Percentiles rank a stretch among this genome's conserved stretches.
Conservation (phyloP, 306 rosid species). For the Citrullus colocynthis region DNA sequence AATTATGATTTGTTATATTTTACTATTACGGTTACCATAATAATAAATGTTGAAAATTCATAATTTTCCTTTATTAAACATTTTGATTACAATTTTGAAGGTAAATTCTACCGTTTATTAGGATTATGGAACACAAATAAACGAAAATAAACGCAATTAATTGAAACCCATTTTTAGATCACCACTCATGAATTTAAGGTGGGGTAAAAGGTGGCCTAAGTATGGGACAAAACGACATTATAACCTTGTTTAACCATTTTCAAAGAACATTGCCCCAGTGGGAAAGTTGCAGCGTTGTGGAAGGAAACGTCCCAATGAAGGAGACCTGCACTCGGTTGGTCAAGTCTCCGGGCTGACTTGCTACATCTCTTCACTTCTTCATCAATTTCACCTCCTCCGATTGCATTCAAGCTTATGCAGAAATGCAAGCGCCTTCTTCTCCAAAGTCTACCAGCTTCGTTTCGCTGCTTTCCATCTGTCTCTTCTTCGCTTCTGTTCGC, state of each 20-base stretch:
- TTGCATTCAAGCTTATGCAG: background rate
- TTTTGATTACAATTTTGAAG: too few relatives aligned
- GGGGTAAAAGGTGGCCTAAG: too few relatives aligned
- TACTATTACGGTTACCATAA: too few relatives aligned
- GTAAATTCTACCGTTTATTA: too few relatives aligned
- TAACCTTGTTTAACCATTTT: background rate
- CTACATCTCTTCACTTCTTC: background rate
- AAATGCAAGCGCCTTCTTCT: conserved; percentile 10
- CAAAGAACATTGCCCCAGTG: background rate
- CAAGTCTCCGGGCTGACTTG: background rate
- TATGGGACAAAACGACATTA: too few relatives aligned
- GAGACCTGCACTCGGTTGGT: background rate
- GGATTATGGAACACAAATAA: too few relatives aligned
- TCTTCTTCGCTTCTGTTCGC: conserved; percentile 15
- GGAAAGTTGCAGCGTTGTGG: background rate
- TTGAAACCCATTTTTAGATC: too few relatives aligned
- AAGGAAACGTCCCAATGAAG: background rate
- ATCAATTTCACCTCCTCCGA: background rate
- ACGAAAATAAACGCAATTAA: too few relatives aligned
- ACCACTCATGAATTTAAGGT: too few relatives aligned
- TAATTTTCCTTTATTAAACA: too few relatives aligned
- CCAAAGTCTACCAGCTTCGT: background rate
- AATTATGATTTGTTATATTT: too few relatives aligned
- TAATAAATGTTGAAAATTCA: too few relatives aligned
- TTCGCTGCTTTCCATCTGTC: conserved; percentile 19